Conservation (phyloP, 768 basidiomycete species). For the Exsudoporus frostii region DNA sequence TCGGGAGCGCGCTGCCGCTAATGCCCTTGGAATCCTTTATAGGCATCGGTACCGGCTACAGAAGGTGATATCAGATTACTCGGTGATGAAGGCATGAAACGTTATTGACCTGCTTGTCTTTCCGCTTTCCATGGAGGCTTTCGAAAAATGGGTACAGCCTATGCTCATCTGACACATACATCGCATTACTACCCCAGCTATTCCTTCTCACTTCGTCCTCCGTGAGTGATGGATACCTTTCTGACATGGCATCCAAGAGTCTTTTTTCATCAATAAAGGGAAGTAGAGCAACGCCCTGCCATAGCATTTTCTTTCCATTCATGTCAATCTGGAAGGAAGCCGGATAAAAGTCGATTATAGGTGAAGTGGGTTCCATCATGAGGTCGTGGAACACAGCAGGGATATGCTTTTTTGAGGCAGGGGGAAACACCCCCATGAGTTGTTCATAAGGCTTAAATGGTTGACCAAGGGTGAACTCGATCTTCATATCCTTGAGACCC, state of each 20-base stretch:
- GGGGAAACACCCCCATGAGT: constrained; percentile 96
- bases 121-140: constrained; percentile 86
- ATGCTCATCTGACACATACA: constrained; percentile 84
- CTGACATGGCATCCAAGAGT: constrained; percentile 78
- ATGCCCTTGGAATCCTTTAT: constrained; percentile 70
- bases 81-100: constrained; percentile 1
- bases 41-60: constrained; percentile 74
- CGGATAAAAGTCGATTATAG: constrained; percentile 97
- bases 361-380: constrained; percentile 84
- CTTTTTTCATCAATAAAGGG: constrained; percentile 92
- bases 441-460: constrained; percentile 99
- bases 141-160: constrained; percentile 85
- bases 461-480: constrained; percentile 73
- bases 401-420: constrained; percentile 82
- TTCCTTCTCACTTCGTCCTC: constrained; percentile 86
- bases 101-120: constrained; percentile 62
- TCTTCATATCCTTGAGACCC: constrained; percentile 72
- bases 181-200: constrained; percentile 74
- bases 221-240: constrained; percentile 58
- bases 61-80: constrained; percentile 14
- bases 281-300: constrained; percentile 96
- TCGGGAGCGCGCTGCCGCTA: constrained; percentile 74
- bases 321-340: constrained; percentile 92
- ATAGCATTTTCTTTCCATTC: constrained; percentile 99
- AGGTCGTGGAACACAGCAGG: constrained; percentile 81